These are phyloP conservation scores for Neonectria hederae DNA, from an alignment of 2,329 filamentous ascomycete species.

Conservation along the genomic window DNA sequence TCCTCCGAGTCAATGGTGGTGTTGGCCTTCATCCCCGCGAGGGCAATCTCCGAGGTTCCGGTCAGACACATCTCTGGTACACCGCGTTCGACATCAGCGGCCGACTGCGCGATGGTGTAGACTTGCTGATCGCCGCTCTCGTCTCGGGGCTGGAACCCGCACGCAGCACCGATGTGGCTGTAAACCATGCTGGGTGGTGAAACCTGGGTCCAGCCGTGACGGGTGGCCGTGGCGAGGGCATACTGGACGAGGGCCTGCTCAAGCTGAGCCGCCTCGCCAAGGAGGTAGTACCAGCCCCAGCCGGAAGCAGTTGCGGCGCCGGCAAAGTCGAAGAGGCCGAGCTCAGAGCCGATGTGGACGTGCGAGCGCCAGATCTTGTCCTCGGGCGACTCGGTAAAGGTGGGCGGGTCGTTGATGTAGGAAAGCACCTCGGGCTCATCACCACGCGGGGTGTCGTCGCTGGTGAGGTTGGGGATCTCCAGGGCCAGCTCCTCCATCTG, in stretches of 20 bases:
- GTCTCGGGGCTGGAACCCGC: constrained; percentile 94
- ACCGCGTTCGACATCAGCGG: constrained; percentile 67
- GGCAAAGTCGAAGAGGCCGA: constrained; percentile 92
- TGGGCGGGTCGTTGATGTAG: constrained; percentile 80
- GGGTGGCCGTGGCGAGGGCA: constrained; percentile 76
- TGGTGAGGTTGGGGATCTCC: constrained; percentile 87
- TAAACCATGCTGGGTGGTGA: constrained; percentile 92
- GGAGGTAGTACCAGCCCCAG: constrained; percentile 98
- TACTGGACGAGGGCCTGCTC: constrained; percentile 94
- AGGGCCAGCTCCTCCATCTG: constrained; percentile 81
- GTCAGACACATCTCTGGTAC: constrained; percentile 80
- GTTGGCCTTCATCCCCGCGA: constrained; percentile 89
- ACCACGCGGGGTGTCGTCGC: constrained; percentile 76
- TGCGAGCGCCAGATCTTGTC: constrained; percentile 73
- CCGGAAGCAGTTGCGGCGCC: constrained; percentile 83
- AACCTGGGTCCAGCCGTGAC: constrained; percentile 80
- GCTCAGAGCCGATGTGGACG: constrained; percentile 83
- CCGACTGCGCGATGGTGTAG: constrained; percentile 77
- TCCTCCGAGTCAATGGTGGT: constrained; percentile 70
- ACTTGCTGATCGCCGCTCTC: constrained; percentile 91
- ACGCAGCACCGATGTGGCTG: constrained; percentile 87
- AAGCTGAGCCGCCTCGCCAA: constrained; percentile 91
- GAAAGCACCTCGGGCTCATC: constrained; percentile 70
- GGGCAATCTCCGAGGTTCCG: constrained; percentile 92
- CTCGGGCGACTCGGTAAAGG: constrained; percentile 45